Evolutionary conservation across 1,284 basidiomycete species (phyloP).

Genomic region (Farysia itapuensis): DNA sequence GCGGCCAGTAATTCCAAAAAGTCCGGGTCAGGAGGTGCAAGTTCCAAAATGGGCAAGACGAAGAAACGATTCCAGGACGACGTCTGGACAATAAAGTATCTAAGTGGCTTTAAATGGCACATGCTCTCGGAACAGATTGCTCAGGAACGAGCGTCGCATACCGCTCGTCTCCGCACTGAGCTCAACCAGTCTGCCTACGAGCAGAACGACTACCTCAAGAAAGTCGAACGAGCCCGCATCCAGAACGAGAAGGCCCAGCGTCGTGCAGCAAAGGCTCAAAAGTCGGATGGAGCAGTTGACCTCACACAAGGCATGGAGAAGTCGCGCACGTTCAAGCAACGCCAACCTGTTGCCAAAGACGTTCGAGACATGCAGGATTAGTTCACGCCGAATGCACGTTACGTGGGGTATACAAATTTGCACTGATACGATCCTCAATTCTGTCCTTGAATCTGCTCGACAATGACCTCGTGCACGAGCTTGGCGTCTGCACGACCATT

Average conservation of each 20-base stretch:
- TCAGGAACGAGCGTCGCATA: constrained; percentile 85
- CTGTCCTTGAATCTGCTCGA: constrained; percentile 17
- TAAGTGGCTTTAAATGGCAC: constrained; percentile 97
- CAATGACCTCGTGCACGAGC: constrained; percentile 24
- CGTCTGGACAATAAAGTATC: constrained; percentile 99
- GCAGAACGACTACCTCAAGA: constrained; percentile 88
- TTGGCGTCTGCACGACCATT: constrained; percentile 74
- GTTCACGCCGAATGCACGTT: too few species aligned
- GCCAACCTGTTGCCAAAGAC: constrained; percentile 44
- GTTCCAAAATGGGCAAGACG: constrained; percentile 39
- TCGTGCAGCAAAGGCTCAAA: constrained; percentile 35
- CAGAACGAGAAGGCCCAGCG: constrained; percentile 80
- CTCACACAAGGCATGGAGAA: constrained; percentile 21
- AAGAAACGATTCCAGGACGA: constrained; percentile 78
- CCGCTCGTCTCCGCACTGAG: constrained; percentile 84
- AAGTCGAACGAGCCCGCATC: constrained; percentile 91
- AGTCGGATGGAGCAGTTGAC: constrained; percentile 9
- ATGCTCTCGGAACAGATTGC: constrained; percentile 99
- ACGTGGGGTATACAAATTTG: too few species aligned
- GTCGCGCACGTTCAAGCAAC: constrained; percentile 49
- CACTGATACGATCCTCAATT: too few species aligned
- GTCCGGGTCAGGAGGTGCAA: constrained; percentile 35
- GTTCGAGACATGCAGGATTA: constrained; percentile 46
- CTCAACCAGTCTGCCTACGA: constrained; percentile 85
- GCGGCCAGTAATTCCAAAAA: constrained; percentile 32